A percentile compares a stretch with the other conserved stretches of the same genome.
phyloP scores from a whole-genome alignment of 495 filamentous ascomycete genomes.

The Penicillium angulare region DNA sequence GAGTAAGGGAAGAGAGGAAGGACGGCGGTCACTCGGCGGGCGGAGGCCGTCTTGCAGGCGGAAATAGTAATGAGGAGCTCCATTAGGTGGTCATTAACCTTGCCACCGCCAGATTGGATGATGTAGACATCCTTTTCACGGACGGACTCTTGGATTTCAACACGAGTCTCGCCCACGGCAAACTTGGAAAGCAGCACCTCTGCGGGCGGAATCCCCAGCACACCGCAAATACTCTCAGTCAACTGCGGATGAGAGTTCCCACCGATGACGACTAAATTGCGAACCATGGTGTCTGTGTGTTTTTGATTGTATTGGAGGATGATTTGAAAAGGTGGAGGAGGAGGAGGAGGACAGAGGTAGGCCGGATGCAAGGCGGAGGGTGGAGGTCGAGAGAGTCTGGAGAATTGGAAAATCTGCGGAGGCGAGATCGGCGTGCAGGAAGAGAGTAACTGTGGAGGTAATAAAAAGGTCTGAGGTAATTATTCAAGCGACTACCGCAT shows the following conservation, averaged over 20 bases:
- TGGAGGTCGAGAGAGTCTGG: slow-evolving; percentile 29
- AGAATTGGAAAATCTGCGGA: slow-evolving; percentile 37
- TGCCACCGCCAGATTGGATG: slow-evolving; percentile 84
- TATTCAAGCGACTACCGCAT: slow-evolving; percentile 38
- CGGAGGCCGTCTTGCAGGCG: slow-evolving; percentile 95
- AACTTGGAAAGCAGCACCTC: slow-evolving; percentile 87
- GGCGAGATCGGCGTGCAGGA: slow-evolving; percentile 13
- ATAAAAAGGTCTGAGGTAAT: slow-evolving; percentile 11
- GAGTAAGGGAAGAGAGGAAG: slow-evolving; percentile 96
- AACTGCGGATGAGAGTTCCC: slow-evolving; percentile 90
- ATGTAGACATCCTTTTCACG: slow-evolving; percentile 98
- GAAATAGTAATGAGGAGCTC: slow-evolving; percentile 95
- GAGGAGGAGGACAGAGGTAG: slow-evolving; percentile 6
- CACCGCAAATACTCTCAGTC: slow-evolving; percentile 78
- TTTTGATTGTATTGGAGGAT: no score
- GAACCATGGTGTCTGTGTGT: slow-evolving; percentile 72
- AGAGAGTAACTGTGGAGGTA: neutral
- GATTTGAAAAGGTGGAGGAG: slow-evolving; percentile 9
- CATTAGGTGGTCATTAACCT: slow-evolving; percentile 93
- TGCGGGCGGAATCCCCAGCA: slow-evolving; percentile 79
- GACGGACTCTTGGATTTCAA: slow-evolving; percentile 93
- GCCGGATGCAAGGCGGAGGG: slow-evolving; percentile 19
- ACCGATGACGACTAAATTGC: slow-evolving; percentile 92
- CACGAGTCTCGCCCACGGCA: slow-evolving; percentile 87
- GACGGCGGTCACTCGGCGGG: slow-evolving; percentile 86